phyloP scores from a whole-genome alignment of 306 rosid species.

The Carpinus fangiana region DNA sequence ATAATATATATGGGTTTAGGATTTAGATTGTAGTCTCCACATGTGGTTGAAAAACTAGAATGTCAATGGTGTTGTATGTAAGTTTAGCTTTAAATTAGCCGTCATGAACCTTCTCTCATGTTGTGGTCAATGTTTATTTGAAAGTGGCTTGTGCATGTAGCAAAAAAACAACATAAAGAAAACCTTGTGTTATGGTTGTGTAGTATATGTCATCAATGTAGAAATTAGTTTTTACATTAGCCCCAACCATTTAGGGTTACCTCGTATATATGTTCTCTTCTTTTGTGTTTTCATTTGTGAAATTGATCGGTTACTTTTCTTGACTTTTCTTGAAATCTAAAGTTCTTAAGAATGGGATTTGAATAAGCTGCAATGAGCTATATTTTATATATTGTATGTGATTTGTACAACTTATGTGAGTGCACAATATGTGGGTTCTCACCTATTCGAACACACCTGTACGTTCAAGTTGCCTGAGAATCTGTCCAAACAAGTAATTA shows the following conservation, averaged over 20 bases:
- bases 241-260: not conserved
- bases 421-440: too few relatives aligned
- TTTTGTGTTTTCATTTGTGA: not conserved
- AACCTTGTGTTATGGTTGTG: not conserved
- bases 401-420: too few relatives aligned
- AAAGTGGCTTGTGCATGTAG: constrained; percentile 1
- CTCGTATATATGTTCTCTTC: not conserved
- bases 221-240: not conserved
- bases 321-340: too few relatives aligned
- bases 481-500: too few relatives aligned
- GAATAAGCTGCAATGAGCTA: too few relatives aligned
- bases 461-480: too few relatives aligned
- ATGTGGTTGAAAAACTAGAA: constrained; percentile 9
- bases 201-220: not conserved
- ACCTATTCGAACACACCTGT: too few relatives aligned
- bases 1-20: constrained; percentile 5
- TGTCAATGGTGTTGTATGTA: constrained; percentile 8
- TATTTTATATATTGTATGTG: too few relatives aligned
- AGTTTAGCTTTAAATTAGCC: constrained; percentile 15
- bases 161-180: not conserved
- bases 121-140: not conserved
- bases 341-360: not conserved
- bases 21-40: not conserved
- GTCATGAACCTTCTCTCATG: not conserved
- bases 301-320: not conserved